Conservation (phyloP, 1,139 yeast genomes). For the Wickerhamiella pararugosa region DNA sequence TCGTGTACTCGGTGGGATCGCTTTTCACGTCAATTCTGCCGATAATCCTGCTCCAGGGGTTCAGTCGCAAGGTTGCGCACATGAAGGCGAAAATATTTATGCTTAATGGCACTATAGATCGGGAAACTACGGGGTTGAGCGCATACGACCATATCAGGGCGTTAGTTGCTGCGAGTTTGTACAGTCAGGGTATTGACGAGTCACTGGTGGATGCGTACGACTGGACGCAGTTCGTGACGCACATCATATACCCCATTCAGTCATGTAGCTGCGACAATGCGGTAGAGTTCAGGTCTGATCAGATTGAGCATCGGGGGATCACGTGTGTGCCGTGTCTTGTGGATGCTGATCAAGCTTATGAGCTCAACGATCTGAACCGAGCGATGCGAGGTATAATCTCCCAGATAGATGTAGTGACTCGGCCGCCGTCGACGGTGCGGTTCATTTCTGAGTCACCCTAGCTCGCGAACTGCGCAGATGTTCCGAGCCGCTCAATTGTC, state of each 20-base stretch:
- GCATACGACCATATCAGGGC: slow-evolving; percentile 45
- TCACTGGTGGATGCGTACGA: slow-evolving; percentile 3
- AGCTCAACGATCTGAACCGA: background rate
- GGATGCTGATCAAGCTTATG: background rate
- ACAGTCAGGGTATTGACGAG: slow-evolving; percentile 9
- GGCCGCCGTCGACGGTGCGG: too few relatives aligned
- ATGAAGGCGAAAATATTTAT: slow-evolving; percentile 18
- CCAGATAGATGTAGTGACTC: too few relatives aligned
- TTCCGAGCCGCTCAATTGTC: too few relatives aligned
- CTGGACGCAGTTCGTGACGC: slow-evolving; percentile 18
- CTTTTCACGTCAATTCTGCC: slow-evolving; percentile 79
- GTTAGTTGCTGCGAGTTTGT: slow-evolving; percentile 32
- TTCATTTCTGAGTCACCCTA: too few relatives aligned
- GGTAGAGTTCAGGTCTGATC: background rate
- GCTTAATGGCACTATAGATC: slow-evolving; percentile 55
- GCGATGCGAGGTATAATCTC: background rate
- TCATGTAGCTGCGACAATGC: background rate
- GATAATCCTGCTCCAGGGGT: slow-evolving; percentile 54
- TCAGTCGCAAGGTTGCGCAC: slow-evolving; percentile 39
- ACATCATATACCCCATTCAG: slow-evolving; percentile 9
- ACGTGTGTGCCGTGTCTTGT: background rate
- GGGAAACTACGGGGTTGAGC: slow-evolving; percentile 59
- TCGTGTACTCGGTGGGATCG: slow-evolving; percentile 75
- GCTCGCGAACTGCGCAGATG: too few relatives aligned
- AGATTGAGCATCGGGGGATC: slow-evolving; percentile 1